Conservation (phyloP, 2,329 filamentous ascomycete species). For the Colletotrichum tofieldiae region DNA sequence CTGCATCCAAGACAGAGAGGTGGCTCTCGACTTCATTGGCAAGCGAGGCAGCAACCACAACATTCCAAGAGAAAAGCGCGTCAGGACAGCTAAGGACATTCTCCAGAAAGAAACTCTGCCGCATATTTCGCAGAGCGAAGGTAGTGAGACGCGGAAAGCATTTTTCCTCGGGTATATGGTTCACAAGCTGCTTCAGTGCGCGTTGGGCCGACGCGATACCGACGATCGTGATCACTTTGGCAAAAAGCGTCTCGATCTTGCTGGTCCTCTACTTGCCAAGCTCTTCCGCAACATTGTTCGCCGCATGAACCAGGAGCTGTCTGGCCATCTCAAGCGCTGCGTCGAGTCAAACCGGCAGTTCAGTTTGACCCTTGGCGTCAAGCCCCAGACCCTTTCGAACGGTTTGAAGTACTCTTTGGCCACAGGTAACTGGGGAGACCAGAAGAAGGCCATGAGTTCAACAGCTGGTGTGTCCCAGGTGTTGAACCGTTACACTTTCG, state of each 20-base stretch:
- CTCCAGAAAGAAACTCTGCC: slow-evolving; percentile 97
- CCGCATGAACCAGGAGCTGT: slow-evolving; percentile 91
- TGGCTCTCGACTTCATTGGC: slow-evolving; percentile 95
- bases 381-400: slow-evolving; percentile 91
- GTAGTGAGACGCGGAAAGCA: slow-evolving; percentile 94
- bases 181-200: slow-evolving; percentile 93
- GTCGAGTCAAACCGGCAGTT: slow-evolving; percentile 93
- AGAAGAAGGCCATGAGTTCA: slow-evolving; percentile 96
- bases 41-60: slow-evolving; percentile 86
- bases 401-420: slow-evolving; percentile 97
- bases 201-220: slow-evolving; percentile 91
- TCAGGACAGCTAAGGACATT: slow-evolving; percentile 93
- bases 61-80: slow-evolving; percentile 80
- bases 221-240: slow-evolving; percentile 99
- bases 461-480: slow-evolving; percentile 99
- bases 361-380: slow-evolving; percentile 91
- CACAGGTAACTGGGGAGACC: slow-evolving; percentile 99
- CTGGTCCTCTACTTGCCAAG: slow-evolving; percentile 94
- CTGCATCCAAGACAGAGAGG: slow-evolving; percentile 94
- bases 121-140: slow-evolving; percentile 95
- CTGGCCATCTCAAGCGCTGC: slow-evolving; percentile 91
- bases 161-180: slow-evolving; percentile 99
- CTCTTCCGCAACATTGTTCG: slow-evolving; percentile 94
- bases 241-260: slow-evolving; percentile 97
- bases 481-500: slow-evolving; percentile 96